Conservation (phyloP, 495 filamentous ascomycete species). For the Penicillium paradoxum region DNA sequence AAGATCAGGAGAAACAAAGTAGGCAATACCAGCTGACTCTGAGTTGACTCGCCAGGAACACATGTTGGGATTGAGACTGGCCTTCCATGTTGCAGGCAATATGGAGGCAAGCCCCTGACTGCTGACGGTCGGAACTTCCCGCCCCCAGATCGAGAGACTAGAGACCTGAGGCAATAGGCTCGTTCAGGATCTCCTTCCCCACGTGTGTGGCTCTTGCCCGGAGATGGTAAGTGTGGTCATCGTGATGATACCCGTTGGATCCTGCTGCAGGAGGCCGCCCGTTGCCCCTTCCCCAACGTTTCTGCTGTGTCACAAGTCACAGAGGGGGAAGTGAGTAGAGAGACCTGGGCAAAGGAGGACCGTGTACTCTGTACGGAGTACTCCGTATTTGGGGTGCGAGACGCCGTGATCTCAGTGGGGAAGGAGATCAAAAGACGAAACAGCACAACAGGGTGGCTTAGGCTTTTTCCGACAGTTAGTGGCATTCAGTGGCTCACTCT, state of each 20-base stretch:
- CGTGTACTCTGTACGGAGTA: not conserved
- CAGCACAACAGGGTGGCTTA: not conserved
- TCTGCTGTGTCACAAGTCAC: conserved; percentile 36
- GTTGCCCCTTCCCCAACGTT: conserved; percentile 30
- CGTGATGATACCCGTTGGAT: conserved; percentile 14
- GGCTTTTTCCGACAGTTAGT: not conserved
- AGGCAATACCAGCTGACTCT: conserved; percentile 17
- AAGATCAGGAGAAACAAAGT: conserved; percentile 6
- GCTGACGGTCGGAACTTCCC: not conserved
- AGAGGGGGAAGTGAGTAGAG: not conserved
- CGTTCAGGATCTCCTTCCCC: not conserved
- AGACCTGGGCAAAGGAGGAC: not conserved
- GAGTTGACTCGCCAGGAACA: conserved; percentile 16
- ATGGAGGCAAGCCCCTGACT: not conserved
- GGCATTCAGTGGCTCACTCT: not conserved
- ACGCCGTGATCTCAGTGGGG: conserved; percentile 12
- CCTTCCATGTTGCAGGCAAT: conserved; percentile 8
- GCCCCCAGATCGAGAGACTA: not conserved
- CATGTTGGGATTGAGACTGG: conserved; percentile 22
- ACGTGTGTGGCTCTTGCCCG: conserved; percentile 2
- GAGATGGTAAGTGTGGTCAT: not conserved
- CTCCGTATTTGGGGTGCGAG: no score
- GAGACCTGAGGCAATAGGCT: conserved; percentile 6
- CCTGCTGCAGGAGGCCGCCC: conserved; percentile 37
- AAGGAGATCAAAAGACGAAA: conserved; percentile 1